These are phyloP conservation scores for Ulota crispa DNA, from an alignment of 225 moss, liverwort and hornwort genomes.

Conservation along the genomic window DNA sequence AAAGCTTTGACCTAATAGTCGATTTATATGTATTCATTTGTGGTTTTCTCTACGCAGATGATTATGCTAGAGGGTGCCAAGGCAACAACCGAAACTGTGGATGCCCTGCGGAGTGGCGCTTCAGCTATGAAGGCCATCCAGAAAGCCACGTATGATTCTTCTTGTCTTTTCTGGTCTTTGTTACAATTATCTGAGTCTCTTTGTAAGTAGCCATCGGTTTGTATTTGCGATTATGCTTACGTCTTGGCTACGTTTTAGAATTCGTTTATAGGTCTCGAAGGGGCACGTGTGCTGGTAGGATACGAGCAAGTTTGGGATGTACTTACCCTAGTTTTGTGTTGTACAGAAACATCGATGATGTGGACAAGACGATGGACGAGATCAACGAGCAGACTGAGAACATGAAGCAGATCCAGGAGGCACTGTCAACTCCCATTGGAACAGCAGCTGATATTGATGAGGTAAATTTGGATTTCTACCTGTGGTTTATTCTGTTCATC, in stretches of 20 bases:
- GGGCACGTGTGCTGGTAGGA: not conserved
- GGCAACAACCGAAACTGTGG: conserved; percentile 97
- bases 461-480: conserved; percentile 35
- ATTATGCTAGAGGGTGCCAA: conserved; percentile 97
- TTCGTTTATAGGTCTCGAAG: not conserved
- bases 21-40: not conserved
- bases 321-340: conserved; percentile 20
- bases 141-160: conserved; percentile 81
- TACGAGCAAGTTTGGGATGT: not conserved
- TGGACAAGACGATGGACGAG: conserved; percentile 96
- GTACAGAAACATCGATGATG: conserved; percentile 89
- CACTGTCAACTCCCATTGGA: conserved; percentile 86
- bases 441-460: conserved; percentile 96
- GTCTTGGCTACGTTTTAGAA: conserved; percentile 9
- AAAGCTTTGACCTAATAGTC: conserved; percentile 16
- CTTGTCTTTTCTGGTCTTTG: conserved; percentile 10
- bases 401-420: conserved; percentile 99
- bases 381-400: conserved; percentile 96
- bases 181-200: not conserved
- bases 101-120: conserved; percentile 95
- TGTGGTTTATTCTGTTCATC: not conserved
- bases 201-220: not conserved
- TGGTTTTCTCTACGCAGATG: conserved; percentile 59
- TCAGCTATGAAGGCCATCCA: conserved; percentile 99
- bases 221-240: not conserved